Percentiles rank a stretch among this genome's conserved stretches.
phyloP scores from a whole-genome alignment of 805 yeast genomes.

The Cyberlindnera galapagoensis region DNA sequence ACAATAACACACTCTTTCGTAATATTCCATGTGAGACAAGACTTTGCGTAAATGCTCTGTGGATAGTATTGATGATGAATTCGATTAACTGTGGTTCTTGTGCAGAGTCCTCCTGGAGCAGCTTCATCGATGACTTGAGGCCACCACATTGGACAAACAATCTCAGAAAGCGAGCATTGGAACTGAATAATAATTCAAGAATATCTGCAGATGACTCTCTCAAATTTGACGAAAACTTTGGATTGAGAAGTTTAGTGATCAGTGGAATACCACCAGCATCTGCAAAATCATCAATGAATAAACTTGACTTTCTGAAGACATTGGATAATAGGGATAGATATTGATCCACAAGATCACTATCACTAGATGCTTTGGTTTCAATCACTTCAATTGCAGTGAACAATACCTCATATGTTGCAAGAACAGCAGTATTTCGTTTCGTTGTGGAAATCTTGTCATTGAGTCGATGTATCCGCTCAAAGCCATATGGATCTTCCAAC shows the following conservation, averaged over 20 bases:
- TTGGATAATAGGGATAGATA: conserved; percentile 1
- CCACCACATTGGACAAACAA: conserved; percentile 43
- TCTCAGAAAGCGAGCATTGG: conserved; percentile 27
- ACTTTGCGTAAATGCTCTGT: conserved; percentile 29
- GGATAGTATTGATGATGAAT: conserved; percentile 32
- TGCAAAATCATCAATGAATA: conserved; percentile 5
- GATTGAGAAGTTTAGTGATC: conserved; percentile 4
- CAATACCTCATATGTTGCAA: conserved; percentile 1
- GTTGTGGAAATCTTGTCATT: neutral
- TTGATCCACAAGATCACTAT: neutral
- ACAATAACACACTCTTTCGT: conserved; percentile 34
- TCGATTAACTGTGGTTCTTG: conserved; percentile 31
- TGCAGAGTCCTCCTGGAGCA: conserved; percentile 41
- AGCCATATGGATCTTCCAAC: conserved; percentile 1
- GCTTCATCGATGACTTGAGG: conserved; percentile 31
- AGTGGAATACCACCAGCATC: conserved; percentile 18
- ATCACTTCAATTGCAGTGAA: conserved; percentile 1
- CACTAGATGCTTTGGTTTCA: neutral
- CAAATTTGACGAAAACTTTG: conserved; percentile 1
- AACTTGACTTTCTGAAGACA: neutral
- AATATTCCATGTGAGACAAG: conserved; percentile 35
- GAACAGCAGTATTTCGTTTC: neutral
- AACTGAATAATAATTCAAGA: conserved; percentile 15
- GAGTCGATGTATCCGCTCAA: neutral
- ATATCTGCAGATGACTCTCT: conserved; percentile 6